Evolutionary conservation across 371 early-diverging fungal genomes (phyloP).

Genomic region (Cokeromyces recurvatus): DNA sequence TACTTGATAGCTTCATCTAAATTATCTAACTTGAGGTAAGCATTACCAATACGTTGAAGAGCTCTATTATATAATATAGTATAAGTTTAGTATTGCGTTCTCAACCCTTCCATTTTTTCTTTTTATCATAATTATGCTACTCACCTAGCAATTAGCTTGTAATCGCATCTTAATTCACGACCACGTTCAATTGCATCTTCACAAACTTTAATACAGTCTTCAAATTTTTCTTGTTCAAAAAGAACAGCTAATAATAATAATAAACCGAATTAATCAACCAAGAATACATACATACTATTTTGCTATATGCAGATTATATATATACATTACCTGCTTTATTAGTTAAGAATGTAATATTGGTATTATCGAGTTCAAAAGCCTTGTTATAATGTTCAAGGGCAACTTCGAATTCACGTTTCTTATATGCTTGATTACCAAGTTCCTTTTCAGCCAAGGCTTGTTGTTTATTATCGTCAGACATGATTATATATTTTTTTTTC

Average conservation of each 20-base stretch:
- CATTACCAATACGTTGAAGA: constrained; percentile 87
- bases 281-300: too few relatives aligned
- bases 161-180: constrained; percentile 88
- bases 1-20: constrained; percentile 84
- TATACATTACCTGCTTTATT: constrained; percentile 90
- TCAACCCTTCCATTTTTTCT: not conserved
- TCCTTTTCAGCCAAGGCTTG: constrained; percentile 84
- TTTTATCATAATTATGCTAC: not conserved
- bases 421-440: constrained; percentile 89
- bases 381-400: constrained; percentile 87
- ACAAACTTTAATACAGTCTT: constrained; percentile 89
- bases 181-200: constrained; percentile 91
- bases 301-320: too few relatives aligned
- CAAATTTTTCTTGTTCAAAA: constrained; percentile 89
- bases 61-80: constrained; percentile 65
- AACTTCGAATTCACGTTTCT: constrained; percentile 87
- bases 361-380: constrained; percentile 87
- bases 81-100: not conserved
- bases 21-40: constrained; percentile 79
- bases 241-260: constrained; percentile 86
- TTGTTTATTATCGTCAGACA: constrained; percentile 61
- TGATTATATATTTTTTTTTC: constrained; percentile 10
- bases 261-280: too few relatives aligned
- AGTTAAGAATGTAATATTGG: constrained; percentile 88
- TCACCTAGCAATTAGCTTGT: constrained; percentile 90